Conservation (phyloP, 257 asterid species). For the Petunia axillaris region DNA sequence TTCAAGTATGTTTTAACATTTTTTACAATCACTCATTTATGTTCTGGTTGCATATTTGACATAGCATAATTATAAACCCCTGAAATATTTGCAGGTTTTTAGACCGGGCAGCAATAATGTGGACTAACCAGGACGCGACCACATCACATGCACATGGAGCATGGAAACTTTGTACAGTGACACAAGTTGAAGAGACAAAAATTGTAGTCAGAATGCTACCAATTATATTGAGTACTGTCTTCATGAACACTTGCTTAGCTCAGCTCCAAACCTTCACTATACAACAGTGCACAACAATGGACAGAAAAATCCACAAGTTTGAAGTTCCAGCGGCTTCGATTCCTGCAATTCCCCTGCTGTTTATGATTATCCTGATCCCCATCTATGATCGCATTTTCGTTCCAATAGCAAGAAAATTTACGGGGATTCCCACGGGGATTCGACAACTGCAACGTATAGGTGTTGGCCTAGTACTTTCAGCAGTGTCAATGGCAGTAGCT, state of each 20-base stretch:
- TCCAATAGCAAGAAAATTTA: conserved; percentile 56
- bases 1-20: conserved; percentile 48
- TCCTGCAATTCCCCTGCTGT: conserved; percentile 61
- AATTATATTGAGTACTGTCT: conserved; percentile 63
- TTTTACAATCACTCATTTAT: not conserved
- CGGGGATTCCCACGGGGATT: conserved; percentile 77
- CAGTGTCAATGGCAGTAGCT: conserved; percentile 66
- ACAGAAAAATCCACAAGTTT: conserved; percentile 56
- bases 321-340: conserved; percentile 71
- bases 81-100: conserved; percentile 45
- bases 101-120: conserved; percentile 61
- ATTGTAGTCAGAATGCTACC: conserved; percentile 72
- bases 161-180: conserved; percentile 68
- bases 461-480: conserved; percentile 64
- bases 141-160: conserved; percentile 32
- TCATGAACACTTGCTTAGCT: conserved; percentile 85
- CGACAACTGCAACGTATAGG: conserved; percentile 71
- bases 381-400: conserved; percentile 56
- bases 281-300: conserved; percentile 73
- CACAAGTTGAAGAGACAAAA: conserved; percentile 83
- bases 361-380: conserved; percentile 61
- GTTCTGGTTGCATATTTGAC: not conserved
- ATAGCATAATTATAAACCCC: not conserved
- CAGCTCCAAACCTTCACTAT: conserved; percentile 82
- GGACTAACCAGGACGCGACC: conserved; percentile 27